Evolutionary conservation across 352 stramenopile species (phyloP), one percentile per base, ranked within the genome.

Genomic region (Phytopythium delawarense): DNA sequence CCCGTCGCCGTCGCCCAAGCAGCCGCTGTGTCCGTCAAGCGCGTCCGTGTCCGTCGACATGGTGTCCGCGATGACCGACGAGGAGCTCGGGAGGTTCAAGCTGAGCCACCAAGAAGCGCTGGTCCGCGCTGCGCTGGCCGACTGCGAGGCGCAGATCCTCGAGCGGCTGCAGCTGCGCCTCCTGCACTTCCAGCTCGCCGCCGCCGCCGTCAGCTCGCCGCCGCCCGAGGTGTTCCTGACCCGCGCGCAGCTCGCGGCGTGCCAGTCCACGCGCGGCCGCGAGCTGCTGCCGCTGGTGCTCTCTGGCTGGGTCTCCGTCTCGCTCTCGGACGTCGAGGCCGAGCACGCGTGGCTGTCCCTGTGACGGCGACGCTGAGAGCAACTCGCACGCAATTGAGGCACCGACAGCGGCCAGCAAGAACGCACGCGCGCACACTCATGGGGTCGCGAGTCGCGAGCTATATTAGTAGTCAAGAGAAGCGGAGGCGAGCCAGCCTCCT

Each of bases 161-260:
- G 62, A 81, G 34, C 65, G 74, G 25, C 57, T 89, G 7, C 71
- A 66, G 46, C 59, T 34, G 23, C 74, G 79, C 2, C 45, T 89
- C 15, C 65, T 62, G 13, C 66, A 78, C 30, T 71, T 69, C 13
- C 35, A 79, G 25, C 52, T 69, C 39, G 79, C 75, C 4, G 55
- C 70, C 9, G 6, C 45, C 3, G 32, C 13, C 16, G 56, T 64
- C 30, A 66, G 46, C 18, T 40, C 39, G 1, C 51, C 15, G 37
- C 48, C 67, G 4, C 20, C 40, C 4, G 51, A 63, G 1, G 34
- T 68, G 0, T 88, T 87, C 42, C 46, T 89, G 15, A 67, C 65
- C 0, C 28, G 66, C 5, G 64, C 77, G 15, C 78, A 89, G 23
- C 81, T 64, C 39, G 61, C 65, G 0, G 69, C 73, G 0, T 88